Percentiles rank a stretch among this genome's conserved stretches.
Evolutionary conservation across 129 eudicot genomes (phyloP).

Genomic region (Artemisia tridentata): DNA sequence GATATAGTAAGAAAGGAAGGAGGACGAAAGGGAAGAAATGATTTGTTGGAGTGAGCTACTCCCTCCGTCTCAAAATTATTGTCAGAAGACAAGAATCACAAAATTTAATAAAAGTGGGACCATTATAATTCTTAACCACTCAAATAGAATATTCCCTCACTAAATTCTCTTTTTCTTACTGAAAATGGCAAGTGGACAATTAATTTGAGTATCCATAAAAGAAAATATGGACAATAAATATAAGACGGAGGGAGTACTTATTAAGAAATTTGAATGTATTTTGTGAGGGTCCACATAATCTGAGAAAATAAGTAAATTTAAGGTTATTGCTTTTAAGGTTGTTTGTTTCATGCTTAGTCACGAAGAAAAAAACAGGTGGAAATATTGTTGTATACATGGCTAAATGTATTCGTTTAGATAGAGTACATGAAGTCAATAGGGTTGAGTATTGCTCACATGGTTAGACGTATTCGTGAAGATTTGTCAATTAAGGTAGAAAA

Average conservation of each 20-base stretch:
- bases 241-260: no score
- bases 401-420: background rate
- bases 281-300: constrained; percentile 44
- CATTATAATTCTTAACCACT: no score
- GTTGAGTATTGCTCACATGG: constrained; percentile 24
- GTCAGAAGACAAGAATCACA: no score
- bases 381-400: constrained; percentile 36
- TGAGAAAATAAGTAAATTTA: constrained; percentile 14
- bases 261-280: constrained; percentile 22
- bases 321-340: constrained; percentile 36
- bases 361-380: constrained; percentile 62
- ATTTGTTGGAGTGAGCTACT: constrained; percentile 42
- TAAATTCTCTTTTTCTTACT: no score
- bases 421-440: constrained; percentile 23
- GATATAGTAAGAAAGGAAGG: constrained; percentile 38
- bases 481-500: background rate
- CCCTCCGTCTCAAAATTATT: no score
- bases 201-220: no score
- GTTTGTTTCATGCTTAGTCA: constrained; percentile 57
- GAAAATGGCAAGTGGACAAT: no score
- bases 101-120: no score
- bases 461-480: constrained; percentile 19
- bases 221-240: no score
- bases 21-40: constrained; percentile 86
- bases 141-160: no score